These are phyloP conservation scores for Trichosphaerium sp. DNA, from an alignment of 78 protist species.

Conservation along the genomic window DNA sequence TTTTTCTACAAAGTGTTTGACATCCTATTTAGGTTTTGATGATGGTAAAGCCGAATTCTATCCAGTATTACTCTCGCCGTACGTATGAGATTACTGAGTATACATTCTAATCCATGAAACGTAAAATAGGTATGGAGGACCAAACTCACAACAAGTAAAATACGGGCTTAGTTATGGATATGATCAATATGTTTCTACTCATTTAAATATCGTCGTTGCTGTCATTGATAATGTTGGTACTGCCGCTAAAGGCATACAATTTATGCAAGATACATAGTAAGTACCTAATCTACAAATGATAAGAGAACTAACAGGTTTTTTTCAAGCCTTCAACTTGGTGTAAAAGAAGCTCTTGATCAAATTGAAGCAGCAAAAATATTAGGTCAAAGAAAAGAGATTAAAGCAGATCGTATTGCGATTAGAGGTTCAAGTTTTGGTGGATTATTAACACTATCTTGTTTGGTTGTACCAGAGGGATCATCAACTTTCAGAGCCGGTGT, in stretches of 20 bases:
- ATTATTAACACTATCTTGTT: background rate
- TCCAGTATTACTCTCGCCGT: no score
- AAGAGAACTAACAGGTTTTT: background rate
- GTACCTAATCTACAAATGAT: background rate
- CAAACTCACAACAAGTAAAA: background rate
- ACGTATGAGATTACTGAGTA: no score
- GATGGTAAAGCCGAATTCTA: no score
- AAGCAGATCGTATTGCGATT: background rate
- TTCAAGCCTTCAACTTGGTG: background rate
- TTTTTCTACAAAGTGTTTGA: no score
- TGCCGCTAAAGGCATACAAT: background rate
- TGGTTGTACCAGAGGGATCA: background rate
- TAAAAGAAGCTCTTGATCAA: background rate
- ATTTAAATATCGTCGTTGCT: background rate
- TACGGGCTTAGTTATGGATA: background rate
- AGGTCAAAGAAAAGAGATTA: background rate
- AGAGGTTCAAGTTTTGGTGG: constrained; percentile 1
- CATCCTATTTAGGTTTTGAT: no score
- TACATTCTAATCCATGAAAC: no score
- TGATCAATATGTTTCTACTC: background rate
- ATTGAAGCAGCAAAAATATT: background rate
- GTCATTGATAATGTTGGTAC: background rate
- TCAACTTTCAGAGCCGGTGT: background rate
- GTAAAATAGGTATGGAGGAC: no score
- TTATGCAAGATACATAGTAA: background rate